phyloP scores from a whole-genome alignment of 495 filamentous ascomycete species.

The Endocarpon pusillum region DNA sequence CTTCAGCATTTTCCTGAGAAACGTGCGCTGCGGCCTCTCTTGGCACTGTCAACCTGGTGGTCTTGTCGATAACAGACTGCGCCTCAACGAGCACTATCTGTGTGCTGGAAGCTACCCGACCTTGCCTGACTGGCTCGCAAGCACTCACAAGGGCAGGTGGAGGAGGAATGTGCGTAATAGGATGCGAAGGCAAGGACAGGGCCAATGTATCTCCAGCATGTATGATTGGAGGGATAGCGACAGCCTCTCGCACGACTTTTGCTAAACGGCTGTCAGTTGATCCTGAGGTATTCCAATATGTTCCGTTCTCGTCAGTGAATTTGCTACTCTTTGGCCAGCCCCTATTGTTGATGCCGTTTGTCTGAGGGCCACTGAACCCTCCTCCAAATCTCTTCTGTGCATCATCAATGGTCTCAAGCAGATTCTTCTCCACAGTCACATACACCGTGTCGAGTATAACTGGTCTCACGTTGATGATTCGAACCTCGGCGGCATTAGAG shows the following conservation, averaged over 20 bases:
- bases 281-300: constrained; percentile 18
- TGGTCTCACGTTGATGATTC: constrained; percentile 64
- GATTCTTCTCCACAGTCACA: constrained; percentile 66
- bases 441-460: constrained; percentile 67
- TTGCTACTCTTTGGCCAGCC: constrained; percentile 23
- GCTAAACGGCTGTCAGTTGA: constrained; percentile 49
- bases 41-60: constrained; percentile 9
- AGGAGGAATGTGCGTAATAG: constrained; percentile 69
- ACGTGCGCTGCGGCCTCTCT: constrained; percentile 31
- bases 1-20: constrained; percentile 48
- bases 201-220: constrained; percentile 74
- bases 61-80: constrained; percentile 21
- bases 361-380: constrained; percentile 33
- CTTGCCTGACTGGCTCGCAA: constrained; percentile 69
- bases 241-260: constrained; percentile 58
- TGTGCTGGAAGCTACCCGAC: constrained; percentile 50
- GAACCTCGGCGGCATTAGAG: constrained; percentile 53
- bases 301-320: constrained; percentile 18
- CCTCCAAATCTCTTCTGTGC: constrained; percentile 45
- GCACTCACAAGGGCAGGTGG: constrained; percentile 51
- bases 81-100: constrained; percentile 59
- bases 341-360: too few species aligned
- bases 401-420: constrained; percentile 43
- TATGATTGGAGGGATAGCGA: constrained; percentile 52
- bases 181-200: constrained; percentile 68